Base-by-base conservation (phyloP, 495 filamentous ascomycete species). In the Neurospora sp. region DNA sequence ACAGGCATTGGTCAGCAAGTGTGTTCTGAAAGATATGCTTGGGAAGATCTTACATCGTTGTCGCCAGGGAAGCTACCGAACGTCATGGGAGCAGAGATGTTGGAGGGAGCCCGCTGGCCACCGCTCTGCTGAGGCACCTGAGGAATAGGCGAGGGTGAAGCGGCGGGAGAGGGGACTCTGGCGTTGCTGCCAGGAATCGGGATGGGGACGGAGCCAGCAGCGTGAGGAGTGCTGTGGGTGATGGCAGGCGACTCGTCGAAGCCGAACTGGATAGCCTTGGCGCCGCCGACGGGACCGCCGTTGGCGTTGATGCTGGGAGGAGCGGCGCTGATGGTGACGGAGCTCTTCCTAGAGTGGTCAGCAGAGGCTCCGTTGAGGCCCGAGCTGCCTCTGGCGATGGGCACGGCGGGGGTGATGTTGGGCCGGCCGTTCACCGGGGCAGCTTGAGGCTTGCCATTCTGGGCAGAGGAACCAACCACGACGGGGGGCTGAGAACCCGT, bases 61-160 rank as follows among this genome's bases (percentile, higher is more conserved):
- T 94, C 90, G 75, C 89, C 91, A 73, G 89, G 89, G 73, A 94
- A 89, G 80, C 91, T 94, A 73, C 94, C 94, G 84, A 97, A 97
- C 75, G 88, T 93, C 71, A 92, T 78, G 76, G 85, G 85, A 75
- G 89, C 88, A 72, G 85, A 86, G 74, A 90, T 88, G 75, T 91
- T 86, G 65, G 87, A 87, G 12, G 92, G 92, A 39, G 91, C 91
- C 59, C 93, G 93, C 81, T 92, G 87, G 76, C 93, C 93, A 77
- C 94, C 94, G 81, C 93, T 96, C 44, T 91, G 91, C 44, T 92
- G 88, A 68, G 92, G 92, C n/a, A 77, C 73, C 80, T 93, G 91
- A 22, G 94, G 94, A 70, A 98, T 98, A 7, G 94, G 94, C 27
- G 91, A 93, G 3, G 94, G 94, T 16, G 94, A 97, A 38, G 88